These are phyloP conservation scores for Dovyalis caffra DNA, from an alignment of 345 rosid genomes.

Conservation along the genomic window DNA sequence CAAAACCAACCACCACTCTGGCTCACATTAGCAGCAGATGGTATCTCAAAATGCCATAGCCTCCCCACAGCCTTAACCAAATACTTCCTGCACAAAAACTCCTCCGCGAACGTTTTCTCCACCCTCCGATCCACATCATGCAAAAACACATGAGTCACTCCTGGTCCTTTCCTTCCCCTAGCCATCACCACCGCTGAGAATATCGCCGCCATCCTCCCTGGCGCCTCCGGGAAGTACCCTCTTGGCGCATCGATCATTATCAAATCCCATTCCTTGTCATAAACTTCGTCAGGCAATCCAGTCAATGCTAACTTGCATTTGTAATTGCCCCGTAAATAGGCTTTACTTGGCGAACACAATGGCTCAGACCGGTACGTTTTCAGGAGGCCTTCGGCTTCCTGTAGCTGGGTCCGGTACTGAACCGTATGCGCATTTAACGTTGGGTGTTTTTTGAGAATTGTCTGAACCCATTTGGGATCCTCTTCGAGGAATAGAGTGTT, in stretches of 20 bases:
- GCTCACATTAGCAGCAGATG: conserved; percentile 43
- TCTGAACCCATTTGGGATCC: conserved; percentile 58
- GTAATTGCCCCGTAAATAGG: conserved; percentile 54
- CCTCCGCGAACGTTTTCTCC: conserved; percentile 60
- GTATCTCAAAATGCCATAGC: conserved; percentile 77
- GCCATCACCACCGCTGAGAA: conserved; percentile 86
- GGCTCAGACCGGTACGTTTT: conserved; percentile 39
- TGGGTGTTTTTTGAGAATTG: conserved; percentile 47
- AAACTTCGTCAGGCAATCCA: conserved; percentile 71
- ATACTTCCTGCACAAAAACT: conserved; percentile 62
- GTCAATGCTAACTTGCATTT: conserved; percentile 61
- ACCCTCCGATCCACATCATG: conserved; percentile 70
- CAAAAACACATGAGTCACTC: conserved; percentile 69
- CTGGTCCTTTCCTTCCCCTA: conserved; percentile 55
- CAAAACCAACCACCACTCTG: conserved; percentile 42
- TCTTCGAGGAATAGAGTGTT: conserved; percentile 71
- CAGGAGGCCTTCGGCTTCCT: conserved; percentile 47
- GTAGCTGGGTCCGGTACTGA: conserved; percentile 60
- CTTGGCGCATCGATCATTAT: conserved; percentile 85
- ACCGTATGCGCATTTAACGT: conserved; percentile 58
- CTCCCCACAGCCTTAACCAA: conserved; percentile 46
- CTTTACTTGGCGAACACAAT: conserved; percentile 45
- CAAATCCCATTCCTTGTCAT: conserved; percentile 80
- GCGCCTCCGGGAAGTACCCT: conserved; percentile 66
- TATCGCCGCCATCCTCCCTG: conserved; percentile 78